A percentile compares a stretch with the other conserved stretches of the same genome.
Evolutionary conservation across 2,329 filamentous ascomycete genomes (phyloP).

Genomic region (Apiospora hydei): DNA sequence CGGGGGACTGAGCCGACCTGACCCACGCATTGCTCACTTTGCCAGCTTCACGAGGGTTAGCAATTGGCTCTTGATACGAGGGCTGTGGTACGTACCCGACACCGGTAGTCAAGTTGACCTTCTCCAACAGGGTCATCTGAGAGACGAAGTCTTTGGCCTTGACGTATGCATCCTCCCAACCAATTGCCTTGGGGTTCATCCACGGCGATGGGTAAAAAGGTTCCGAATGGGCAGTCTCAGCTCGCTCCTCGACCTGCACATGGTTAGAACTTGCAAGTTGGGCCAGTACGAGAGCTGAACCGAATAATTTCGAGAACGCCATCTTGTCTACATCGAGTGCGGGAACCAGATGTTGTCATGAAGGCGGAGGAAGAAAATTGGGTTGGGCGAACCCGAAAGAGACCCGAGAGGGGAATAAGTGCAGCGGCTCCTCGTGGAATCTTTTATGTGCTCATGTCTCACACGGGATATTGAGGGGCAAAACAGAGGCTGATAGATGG

Average conservation of each 20-base stretch:
- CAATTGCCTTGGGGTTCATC: conserved; percentile 74
- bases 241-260: conserved; percentile 34
- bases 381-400: neutral
- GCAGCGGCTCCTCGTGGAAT: neutral
- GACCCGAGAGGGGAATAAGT: neutral
- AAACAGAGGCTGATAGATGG: neutral
- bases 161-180: conserved; percentile 78
- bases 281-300: neutral
- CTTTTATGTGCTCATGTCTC: conserved; percentile 17
- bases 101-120: conserved; percentile 94
- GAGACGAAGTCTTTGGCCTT: conserved; percentile 83
- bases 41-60: conserved; percentile 57
- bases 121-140: conserved; percentile 83
- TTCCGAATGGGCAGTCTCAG: conserved; percentile 37
- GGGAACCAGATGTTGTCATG: neutral
- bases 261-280: conserved; percentile 29
- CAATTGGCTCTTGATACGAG: neutral
- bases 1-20: conserved; percentile 75
- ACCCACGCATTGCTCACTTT: conserved; percentile 78
- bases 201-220: conserved; percentile 83
- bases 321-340: neutral
- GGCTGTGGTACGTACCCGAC: conserved; percentile 66
- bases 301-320: neutral
- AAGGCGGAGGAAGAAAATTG: neutral
- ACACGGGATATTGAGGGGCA: neutral